phyloP scores from a whole-genome alignment of 2,329 filamentous ascomycete genomes.

The Aspergillus sp. region DNA sequence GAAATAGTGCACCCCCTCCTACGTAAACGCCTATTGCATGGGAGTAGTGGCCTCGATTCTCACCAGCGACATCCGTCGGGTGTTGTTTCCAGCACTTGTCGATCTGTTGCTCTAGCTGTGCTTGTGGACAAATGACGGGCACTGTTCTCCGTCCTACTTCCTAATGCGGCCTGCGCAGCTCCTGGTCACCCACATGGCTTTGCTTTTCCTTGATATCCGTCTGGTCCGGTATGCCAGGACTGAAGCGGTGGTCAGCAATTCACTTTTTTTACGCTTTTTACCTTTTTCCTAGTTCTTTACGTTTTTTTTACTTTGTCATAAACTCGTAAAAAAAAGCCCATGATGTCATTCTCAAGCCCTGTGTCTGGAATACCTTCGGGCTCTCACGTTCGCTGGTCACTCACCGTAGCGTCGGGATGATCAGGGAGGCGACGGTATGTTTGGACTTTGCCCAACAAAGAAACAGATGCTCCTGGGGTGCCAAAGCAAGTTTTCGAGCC shows the following conservation, averaged over 20 bases:
- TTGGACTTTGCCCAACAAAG: constrained; percentile 15
- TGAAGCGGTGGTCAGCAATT: constrained; percentile 4
- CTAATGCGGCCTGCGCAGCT: background rate
- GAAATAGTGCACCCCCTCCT: background rate
- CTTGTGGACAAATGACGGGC: constrained; percentile 9
- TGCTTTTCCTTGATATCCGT: constrained; percentile 18
- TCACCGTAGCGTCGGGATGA: constrained; percentile 5
- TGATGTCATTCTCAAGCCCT: constrained; percentile 15
- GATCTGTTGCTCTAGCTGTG: constrained; percentile 12
- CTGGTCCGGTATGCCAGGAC: background rate
- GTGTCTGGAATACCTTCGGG: background rate
- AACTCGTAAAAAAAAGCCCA: constrained; percentile 1
- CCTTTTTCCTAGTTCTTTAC: background rate
- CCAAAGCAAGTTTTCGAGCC: background rate
- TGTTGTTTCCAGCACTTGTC: constrained; percentile 19
- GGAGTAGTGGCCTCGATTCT: background rate
- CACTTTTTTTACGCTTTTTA: background rate
- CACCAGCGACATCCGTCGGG: constrained; percentile 16
- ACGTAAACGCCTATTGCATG: too few species aligned
- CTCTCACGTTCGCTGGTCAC: constrained; percentile 21
- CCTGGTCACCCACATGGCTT: constrained; percentile 21
- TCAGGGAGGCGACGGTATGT: constrained; percentile 17
- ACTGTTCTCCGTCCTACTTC: too few species aligned
- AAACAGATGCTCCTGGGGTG: constrained; percentile 22
- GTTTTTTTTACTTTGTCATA: constrained; percentile 1